Conservation (phyloP, 768 basidiomycete species). For the Tremella mesenterica region DNA sequence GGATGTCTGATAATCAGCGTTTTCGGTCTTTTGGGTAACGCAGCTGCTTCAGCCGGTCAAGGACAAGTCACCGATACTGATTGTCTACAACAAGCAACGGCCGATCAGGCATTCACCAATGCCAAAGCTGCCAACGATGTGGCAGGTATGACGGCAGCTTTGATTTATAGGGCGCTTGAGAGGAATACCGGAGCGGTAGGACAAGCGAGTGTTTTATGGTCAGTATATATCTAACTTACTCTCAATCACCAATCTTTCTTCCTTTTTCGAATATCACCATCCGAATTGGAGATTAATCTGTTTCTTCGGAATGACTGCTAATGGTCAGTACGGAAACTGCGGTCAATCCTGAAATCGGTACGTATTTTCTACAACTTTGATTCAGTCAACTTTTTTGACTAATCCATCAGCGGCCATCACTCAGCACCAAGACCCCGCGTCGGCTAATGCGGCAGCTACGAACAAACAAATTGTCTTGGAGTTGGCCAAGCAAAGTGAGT, state of each 20-base stretch:
- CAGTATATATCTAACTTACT: too few species aligned
- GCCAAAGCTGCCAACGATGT: constrained; percentile 58
- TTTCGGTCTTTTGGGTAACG: constrained; percentile 57
- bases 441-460: constrained; percentile 51
- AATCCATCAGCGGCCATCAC: constrained; percentile 49
- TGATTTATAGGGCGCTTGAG: constrained; percentile 60
- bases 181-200: constrained; percentile 52
- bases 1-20: constrained; percentile 12
- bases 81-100: constrained; percentile 59
- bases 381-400: background rate
- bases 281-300: constrained; percentile 47
- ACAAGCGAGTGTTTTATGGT: constrained; percentile 21
- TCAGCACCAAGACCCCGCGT: constrained; percentile 63
- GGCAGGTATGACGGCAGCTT: constrained; percentile 53
- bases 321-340: constrained; percentile 52
- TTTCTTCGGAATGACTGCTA: background rate
- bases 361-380: background rate
- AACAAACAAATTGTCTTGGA: constrained; percentile 61
- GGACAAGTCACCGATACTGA: constrained; percentile 56
- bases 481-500: constrained; percentile 54
- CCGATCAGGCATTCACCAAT: constrained; percentile 65
- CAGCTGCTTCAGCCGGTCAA: constrained; percentile 54
- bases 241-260: too few species aligned
- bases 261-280: background rate
- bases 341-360: constrained; percentile 54